phyloP scores from a whole-genome alignment of 2,329 filamentous ascomycete genomes.

The Orbilia quercus region DNA sequence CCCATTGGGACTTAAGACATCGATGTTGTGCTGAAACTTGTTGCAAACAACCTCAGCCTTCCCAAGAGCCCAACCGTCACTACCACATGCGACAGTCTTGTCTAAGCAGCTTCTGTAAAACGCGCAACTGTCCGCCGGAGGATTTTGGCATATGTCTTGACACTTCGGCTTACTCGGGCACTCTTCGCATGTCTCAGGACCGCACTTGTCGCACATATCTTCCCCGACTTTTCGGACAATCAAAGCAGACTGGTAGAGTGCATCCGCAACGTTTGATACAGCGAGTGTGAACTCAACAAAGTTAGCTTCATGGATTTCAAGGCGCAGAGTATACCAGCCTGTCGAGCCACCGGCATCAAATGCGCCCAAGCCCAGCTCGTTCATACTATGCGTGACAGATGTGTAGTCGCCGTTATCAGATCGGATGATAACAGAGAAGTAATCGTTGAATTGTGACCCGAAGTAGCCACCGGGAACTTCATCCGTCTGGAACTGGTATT shows the following conservation, averaged over 20 bases:
- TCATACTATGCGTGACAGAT: conserved; percentile 52
- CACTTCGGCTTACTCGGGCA: conserved; percentile 44
- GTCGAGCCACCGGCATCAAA: conserved; percentile 48
- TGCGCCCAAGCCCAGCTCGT: conserved; percentile 48
- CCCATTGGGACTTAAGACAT: conserved; percentile 4
- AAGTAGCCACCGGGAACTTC: conserved; percentile 18
- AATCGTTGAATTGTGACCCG: conserved; percentile 55
- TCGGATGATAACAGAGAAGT: conserved; percentile 50
- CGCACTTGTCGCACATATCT: conserved; percentile 47
- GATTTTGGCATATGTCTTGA: conserved; percentile 39
- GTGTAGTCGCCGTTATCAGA: conserved; percentile 45
- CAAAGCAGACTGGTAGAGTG: conserved; percentile 26
- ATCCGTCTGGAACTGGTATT: conserved; percentile 2
- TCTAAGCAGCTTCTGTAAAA: conserved; percentile 24
- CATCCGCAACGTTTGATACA: conserved; percentile 55
- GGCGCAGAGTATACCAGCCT: conserved; percentile 38
- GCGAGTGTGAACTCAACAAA: conserved; percentile 35
- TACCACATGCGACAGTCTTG: background rate
- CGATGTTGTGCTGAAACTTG: background rate
- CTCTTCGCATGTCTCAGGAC: conserved; percentile 19
- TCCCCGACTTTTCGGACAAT: conserved; percentile 54
- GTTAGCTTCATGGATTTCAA: conserved; percentile 43
- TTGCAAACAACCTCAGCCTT: conserved; percentile 8
- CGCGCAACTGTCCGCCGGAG: conserved; percentile 6
- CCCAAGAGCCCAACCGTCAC: background rate